Conservation (phyloP, 805 yeast genomes). For the Myxozyma sirexii region DNA sequence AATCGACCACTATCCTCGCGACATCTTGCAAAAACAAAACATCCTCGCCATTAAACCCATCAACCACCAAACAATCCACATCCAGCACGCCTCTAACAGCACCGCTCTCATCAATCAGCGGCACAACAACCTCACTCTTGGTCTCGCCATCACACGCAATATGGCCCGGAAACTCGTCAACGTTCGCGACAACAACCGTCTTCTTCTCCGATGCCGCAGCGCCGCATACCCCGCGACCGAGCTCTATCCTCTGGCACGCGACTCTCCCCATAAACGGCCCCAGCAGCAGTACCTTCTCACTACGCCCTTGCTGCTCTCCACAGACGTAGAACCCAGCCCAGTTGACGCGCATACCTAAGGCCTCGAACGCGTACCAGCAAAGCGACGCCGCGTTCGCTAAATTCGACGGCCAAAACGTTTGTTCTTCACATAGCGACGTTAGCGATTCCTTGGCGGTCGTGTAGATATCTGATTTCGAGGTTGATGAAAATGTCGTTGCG, state of each 20-base stretch:
- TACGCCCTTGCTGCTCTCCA: slow-evolving; percentile 43
- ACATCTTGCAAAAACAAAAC: slow-evolving; percentile 59
- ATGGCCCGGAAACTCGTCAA: slow-evolving; percentile 81
- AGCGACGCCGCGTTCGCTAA: slow-evolving; percentile 83
- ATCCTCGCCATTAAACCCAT: slow-evolving; percentile 73
- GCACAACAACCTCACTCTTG: slow-evolving; percentile 89
- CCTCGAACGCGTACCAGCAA: slow-evolving; percentile 83
- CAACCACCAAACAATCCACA: slow-evolving; percentile 67
- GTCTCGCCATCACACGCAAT: slow-evolving; percentile 98
- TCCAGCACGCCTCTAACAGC: slow-evolving; percentile 76
- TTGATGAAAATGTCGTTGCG: slow-evolving; percentile 55
- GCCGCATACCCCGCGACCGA: slow-evolving; percentile 93
- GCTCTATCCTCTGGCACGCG: slow-evolving; percentile 80
- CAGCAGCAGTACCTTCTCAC: slow-evolving; percentile 55
- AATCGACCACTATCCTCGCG: slow-evolving; percentile 49
- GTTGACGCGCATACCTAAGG: slow-evolving; percentile 60
- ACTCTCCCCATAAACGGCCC: slow-evolving; percentile 98
- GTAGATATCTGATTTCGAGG: slow-evolving; percentile 48
- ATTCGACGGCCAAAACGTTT: slow-evolving; percentile 85
- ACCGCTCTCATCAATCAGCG: slow-evolving; percentile 55
- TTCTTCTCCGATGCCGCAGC: slow-evolving; percentile 60
- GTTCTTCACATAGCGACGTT: slow-evolving; percentile 62
- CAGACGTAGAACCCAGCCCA: slow-evolving; percentile 91
- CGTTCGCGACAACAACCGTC: slow-evolving; percentile 80
- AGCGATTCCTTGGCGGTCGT: slow-evolving; percentile 63